Conservation (phyloP, 352 stramenopile species). For the Pythium aquatile region DNA sequence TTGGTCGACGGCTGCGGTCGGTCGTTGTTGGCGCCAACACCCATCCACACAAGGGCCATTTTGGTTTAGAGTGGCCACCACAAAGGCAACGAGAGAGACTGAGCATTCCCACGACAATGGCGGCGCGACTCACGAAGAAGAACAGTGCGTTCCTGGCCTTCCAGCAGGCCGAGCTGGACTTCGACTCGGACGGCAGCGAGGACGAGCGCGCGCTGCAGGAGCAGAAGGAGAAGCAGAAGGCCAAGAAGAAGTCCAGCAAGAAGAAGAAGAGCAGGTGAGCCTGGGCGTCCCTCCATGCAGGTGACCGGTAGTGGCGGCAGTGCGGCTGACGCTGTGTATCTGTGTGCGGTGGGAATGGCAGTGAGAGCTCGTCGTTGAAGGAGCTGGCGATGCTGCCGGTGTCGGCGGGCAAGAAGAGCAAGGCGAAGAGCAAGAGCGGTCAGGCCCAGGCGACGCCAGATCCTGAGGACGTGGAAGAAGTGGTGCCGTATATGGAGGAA, state of each 20-base stretch:
- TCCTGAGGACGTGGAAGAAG: neutral
- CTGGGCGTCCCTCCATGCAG: neutral
- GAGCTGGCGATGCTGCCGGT: conserved; percentile 67
- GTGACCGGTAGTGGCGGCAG: neutral
- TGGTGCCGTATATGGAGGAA: neutral
- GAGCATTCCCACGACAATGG: conserved; percentile 7
- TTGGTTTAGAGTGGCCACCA: conserved; percentile 3
- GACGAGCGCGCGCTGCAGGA: conserved; percentile 52
- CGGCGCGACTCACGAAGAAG: conserved; percentile 36
- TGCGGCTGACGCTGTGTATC: neutral
- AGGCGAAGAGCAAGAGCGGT: conserved; percentile 33
- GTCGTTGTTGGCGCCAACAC: conserved; percentile 8
- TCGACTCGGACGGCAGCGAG: conserved; percentile 50
- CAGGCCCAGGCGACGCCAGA: neutral
- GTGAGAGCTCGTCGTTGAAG: conserved; percentile 65
- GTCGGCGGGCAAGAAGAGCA: conserved; percentile 66
- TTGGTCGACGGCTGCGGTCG: conserved; percentile 12
- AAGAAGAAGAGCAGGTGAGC: conserved; percentile 74
- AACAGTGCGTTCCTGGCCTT: conserved; percentile 75
- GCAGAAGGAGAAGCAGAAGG: conserved; percentile 64
- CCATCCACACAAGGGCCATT: neutral
- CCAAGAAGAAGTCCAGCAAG: conserved; percentile 65
- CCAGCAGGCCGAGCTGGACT: conserved; percentile 42
- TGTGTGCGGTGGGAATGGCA: conserved; percentile 13
- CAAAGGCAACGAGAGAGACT: neutral